phyloP scores from a whole-genome alignment of 2,329 filamentous ascomycete genomes.

The Penicillium crustosum region DNA sequence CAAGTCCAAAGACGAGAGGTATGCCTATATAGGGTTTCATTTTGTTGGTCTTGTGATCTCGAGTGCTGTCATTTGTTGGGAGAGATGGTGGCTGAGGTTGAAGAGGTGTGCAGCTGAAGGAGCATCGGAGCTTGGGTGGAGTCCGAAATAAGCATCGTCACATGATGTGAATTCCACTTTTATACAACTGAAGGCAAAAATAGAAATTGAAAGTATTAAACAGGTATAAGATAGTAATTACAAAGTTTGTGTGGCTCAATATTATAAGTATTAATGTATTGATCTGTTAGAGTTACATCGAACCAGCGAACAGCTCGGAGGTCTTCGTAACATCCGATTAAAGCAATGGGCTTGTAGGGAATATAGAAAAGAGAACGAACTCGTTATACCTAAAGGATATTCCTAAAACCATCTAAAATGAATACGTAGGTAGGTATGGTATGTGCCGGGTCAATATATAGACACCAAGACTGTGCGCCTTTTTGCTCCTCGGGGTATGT shows the following conservation, averaged over 20 bases:
- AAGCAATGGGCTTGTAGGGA: neutral
- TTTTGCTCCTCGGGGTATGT: constrained; percentile 25
- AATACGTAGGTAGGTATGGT: constrained; percentile 9
- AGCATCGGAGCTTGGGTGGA: constrained; percentile 19
- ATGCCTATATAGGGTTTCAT: constrained; percentile 49
- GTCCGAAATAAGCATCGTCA: constrained; percentile 10
- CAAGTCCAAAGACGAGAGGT: constrained; percentile 56
- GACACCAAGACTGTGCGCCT: constrained; percentile 12
- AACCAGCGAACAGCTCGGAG: neutral
- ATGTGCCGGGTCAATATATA: constrained; percentile 11
- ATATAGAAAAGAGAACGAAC: neutral
- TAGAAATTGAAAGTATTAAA: neutral
- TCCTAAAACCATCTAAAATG: neutral
- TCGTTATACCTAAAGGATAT: neutral
- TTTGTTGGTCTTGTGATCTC: neutral
- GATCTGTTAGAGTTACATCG: neutral
- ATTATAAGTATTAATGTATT: neutral
- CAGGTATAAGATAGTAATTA: neutral
- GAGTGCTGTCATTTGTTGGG: neutral
- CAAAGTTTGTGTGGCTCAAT: neutral
- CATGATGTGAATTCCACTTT: constrained; percentile 2
- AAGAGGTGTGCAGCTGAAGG: neutral
- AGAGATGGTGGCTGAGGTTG: neutral
- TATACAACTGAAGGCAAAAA: neutral
- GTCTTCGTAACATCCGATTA: neutral